These are phyloP conservation scores for Peronosclerospora sorghi DNA, from an alignment of 352 stramenopile genomes.

Conservation along the genomic window DNA sequence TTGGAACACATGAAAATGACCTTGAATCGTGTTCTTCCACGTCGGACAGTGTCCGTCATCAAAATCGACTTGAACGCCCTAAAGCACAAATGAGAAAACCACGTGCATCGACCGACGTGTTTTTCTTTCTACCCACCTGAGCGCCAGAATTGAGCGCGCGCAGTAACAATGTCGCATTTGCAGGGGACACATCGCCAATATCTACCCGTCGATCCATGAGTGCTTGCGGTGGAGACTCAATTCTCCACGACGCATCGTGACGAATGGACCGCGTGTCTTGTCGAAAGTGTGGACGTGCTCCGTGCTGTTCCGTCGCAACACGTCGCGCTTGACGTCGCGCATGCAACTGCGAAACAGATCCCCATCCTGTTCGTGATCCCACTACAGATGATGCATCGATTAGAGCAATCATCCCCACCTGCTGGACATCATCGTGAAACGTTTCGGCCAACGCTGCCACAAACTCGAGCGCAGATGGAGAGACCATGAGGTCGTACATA, in stretches of 20 bases:
- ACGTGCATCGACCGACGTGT: background rate
- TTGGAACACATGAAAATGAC: conserved; percentile 89
- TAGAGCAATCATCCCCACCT: conserved; percentile 26
- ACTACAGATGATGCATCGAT: too few species aligned
- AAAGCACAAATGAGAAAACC: background rate
- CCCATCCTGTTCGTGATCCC: too few species aligned
- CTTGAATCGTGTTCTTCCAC: conserved; percentile 86
- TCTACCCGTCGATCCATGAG: conserved; percentile 89
- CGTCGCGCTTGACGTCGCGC: conserved; percentile 37
- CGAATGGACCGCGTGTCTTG: conserved; percentile 51
- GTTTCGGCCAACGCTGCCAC: conserved; percentile 63
- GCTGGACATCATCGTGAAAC: conserved; percentile 53
- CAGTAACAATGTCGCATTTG: conserved; percentile 86
- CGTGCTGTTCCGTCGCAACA: conserved; percentile 53
- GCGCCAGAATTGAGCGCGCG: conserved; percentile 90
- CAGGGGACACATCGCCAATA: conserved; percentile 86
- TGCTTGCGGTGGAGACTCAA: conserved; percentile 48
- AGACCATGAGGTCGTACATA: conserved; percentile 67
- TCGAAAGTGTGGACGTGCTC: conserved; percentile 76
- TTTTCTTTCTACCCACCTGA: conserved; percentile 23
- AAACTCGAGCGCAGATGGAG: conserved; percentile 78
- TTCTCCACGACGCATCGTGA: conserved; percentile 44
- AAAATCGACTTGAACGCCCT: conserved; percentile 71
- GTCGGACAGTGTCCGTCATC: conserved; percentile 82
- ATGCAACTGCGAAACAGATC: conserved; percentile 31